phyloP scores from a whole-genome alignment of 208 protist species.

The Acanthamoeba sp. region DNA sequence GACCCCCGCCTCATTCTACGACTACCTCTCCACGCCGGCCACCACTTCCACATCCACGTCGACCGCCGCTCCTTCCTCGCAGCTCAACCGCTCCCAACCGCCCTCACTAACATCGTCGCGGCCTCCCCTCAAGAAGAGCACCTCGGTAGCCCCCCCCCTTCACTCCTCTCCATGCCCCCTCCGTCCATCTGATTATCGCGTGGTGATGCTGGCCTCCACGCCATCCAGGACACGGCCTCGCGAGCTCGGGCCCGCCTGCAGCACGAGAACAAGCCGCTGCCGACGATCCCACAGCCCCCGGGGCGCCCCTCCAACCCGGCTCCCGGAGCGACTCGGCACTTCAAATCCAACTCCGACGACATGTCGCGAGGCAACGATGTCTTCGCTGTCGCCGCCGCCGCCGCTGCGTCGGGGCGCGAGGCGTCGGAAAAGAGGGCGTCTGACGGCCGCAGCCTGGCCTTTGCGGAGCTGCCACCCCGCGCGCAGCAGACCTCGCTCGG shows the following conservation, averaged over 20 bases:
- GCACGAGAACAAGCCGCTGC: slow-evolving; percentile 36
- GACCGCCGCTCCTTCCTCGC: not conserved
- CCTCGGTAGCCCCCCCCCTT: not conserved
- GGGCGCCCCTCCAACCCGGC: not conserved
- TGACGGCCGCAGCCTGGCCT: not conserved
- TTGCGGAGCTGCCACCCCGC: not conserved
- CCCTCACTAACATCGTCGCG: not conserved
- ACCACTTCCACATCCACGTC: not conserved
- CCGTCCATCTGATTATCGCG: too few species aligned
- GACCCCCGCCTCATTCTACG: not conserved
- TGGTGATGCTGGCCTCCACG: too few species aligned
- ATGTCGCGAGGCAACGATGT: not conserved
- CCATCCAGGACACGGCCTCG: not conserved
- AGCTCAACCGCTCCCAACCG: not conserved
- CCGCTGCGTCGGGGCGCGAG: too few species aligned
- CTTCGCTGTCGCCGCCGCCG: not conserved
- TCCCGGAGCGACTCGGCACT: not conserved
- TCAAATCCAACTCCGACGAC: slow-evolving; percentile 61
- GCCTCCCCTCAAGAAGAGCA: slow-evolving; percentile 1
- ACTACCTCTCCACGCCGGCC: slow-evolving; percentile 13
- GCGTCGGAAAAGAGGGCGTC: not conserved
- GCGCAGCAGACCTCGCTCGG: not conserved
- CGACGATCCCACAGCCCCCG: not conserved
- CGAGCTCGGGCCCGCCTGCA: not conserved
- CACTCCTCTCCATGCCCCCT: not conserved